Conservation (phyloP, 2,329 filamentous ascomycete species). For the Ceratocystis alfenasii region DNA sequence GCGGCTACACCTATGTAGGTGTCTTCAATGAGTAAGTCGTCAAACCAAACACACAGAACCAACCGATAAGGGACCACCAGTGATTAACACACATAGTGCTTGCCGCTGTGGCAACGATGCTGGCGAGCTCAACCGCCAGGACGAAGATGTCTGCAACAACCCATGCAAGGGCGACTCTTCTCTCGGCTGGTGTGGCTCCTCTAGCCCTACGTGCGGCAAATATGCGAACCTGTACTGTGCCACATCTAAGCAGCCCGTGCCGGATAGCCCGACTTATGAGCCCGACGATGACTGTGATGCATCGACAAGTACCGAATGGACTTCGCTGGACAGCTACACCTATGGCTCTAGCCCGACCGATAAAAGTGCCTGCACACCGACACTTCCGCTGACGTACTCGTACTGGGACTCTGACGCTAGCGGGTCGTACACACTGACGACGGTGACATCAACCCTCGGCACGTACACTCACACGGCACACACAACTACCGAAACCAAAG, state of each 20-base stretch:
- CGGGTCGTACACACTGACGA: conserved; percentile 15
- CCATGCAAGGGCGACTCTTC: conserved; percentile 20
- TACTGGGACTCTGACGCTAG: not conserved
- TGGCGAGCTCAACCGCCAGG: conserved; percentile 19
- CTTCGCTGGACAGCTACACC: conserved; percentile 12
- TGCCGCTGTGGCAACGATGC: conserved; percentile 22
- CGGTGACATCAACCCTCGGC: conserved; percentile 18
- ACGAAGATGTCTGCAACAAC: conserved; percentile 22
- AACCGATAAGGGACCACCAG: not conserved
- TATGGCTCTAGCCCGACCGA: conserved; percentile 7
- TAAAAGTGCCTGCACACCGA: not conserved
- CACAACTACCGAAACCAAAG: conserved; percentile 14
- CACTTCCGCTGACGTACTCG: conserved; percentile 3
- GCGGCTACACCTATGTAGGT: conserved; percentile 21
- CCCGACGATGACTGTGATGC: not conserved
- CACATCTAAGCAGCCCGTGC: conserved; percentile 7
- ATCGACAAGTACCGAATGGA: not conserved
- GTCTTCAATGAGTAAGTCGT: conserved; percentile 22
- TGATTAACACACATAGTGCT: conserved; percentile 13
- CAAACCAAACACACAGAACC: too few species aligned
- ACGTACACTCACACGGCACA: conserved; percentile 16
- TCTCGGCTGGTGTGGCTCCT: conserved; percentile 21
- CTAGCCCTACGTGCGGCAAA: conserved; percentile 13
- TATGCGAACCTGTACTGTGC: conserved; percentile 22
- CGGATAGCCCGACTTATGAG: not conserved